These are phyloP conservation scores for Lachancea thermotolerans DNA, from an alignment of 805 yeast species.

Conservation along the genomic window DNA sequence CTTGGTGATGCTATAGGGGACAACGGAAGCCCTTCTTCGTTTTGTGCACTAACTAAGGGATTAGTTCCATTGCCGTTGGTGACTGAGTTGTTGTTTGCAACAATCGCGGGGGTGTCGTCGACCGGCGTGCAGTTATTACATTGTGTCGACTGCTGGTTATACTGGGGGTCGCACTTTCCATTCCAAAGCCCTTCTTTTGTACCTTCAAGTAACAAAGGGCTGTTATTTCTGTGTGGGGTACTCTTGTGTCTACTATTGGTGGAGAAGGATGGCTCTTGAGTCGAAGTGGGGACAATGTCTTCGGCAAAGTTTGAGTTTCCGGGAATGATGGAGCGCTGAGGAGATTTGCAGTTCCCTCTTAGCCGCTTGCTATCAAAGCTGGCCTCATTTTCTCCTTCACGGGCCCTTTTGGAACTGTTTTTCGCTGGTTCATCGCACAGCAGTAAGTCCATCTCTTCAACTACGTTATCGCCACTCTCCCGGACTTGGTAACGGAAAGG, in stretches of 20 bases:
- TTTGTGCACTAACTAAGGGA: constrained; percentile 3
- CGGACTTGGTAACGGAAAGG: constrained; percentile 20
- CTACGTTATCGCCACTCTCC: constrained; percentile 1
- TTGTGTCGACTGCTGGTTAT: neutral
- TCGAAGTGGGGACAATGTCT: constrained; percentile 3
- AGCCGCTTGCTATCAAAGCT: neutral
- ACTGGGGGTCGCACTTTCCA: neutral
- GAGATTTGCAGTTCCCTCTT: neutral
- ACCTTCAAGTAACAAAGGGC: neutral
- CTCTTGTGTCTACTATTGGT: neutral
- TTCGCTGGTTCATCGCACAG: neutral
- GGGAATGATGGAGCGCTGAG: neutral
- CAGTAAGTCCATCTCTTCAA: constrained; percentile 1
- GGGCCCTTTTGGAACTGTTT: neutral
- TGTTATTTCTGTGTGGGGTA: neutral
- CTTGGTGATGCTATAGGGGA: constrained; percentile 33
- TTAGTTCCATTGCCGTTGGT: constrained; percentile 1
- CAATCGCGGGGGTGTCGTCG: constrained; percentile 1
- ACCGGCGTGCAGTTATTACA: neutral
- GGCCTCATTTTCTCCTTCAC: neutral
- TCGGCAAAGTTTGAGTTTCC: neutral
- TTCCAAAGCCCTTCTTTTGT: neutral
- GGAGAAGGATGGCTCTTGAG: constrained; percentile 1
- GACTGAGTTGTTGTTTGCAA: neutral
- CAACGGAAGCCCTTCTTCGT: constrained; percentile 25